phyloP scores from a whole-genome alignment of 2,329 filamentous ascomycete genomes.

The Colletotrichum phormii region DNA sequence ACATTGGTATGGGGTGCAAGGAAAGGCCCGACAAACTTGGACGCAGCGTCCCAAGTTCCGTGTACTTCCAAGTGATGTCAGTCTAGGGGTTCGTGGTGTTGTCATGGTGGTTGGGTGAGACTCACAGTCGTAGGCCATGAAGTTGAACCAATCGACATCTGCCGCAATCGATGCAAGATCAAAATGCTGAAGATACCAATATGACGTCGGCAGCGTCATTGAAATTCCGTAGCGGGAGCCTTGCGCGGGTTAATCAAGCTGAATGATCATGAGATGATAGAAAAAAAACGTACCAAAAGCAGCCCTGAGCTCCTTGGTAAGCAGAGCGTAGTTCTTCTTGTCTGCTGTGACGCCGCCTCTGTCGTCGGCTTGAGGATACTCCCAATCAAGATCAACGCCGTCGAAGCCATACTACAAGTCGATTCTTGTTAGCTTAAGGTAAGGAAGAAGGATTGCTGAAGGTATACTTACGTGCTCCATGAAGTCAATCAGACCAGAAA shows the following conservation, averaged over 20 bases:
- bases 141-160: constrained; percentile 53
- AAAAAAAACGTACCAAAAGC: not conserved
- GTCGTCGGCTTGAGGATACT: constrained; percentile 46
- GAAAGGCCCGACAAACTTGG: not conserved
- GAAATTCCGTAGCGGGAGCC: constrained; percentile 33
- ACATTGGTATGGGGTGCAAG: constrained; percentile 46
- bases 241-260: not conserved
- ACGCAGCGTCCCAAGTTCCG: constrained; percentile 45
- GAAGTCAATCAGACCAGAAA: constrained; percentile 50
- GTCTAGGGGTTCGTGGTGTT: too few relatives aligned
- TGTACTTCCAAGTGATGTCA: not conserved
- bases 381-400: constrained; percentile 60
- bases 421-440: constrained; percentile 41
- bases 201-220: constrained; percentile 42
- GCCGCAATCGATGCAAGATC: constrained; percentile 38
- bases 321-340: constrained; percentile 44
- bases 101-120: not conserved
- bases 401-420: constrained; percentile 55
- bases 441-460: constrained; percentile 17
- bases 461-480: constrained; percentile 46
- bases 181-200: constrained; percentile 45
- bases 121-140: constrained; percentile 39
- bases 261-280: not conserved
- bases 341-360: constrained; percentile 51
- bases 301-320: constrained; percentile 32